Conservation (phyloP, 1,284 basidiomycete genomes). For the Xerocomus amazonicus region DNA sequence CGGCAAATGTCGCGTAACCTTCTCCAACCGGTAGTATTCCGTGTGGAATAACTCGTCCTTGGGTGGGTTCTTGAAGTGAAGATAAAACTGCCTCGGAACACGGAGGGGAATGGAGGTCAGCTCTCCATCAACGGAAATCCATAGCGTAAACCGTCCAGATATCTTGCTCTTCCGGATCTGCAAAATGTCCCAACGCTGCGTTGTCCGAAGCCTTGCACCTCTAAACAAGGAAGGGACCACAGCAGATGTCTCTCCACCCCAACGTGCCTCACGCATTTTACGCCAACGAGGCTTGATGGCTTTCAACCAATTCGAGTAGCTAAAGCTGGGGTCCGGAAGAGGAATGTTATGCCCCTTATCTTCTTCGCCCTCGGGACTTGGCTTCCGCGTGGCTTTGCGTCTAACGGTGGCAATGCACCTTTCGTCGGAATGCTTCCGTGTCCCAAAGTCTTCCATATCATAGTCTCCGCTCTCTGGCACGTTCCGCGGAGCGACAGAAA, state of each 20-base stretch:
- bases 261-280: conserved; percentile 49
- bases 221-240: conserved; percentile 79
- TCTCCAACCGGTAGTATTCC: conserved; percentile 69
- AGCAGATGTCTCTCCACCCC: conserved; percentile 39
- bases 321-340: conserved; percentile 56
- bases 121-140: conserved; percentile 83
- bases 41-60: conserved; percentile 62
- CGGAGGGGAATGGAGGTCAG: conserved; percentile 80
- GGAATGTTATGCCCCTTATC: conserved; percentile 32
- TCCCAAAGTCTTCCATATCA: conserved; percentile 71
- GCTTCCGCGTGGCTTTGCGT: conserved; percentile 43
- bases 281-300: conserved; percentile 84
- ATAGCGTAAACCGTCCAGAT: conserved; percentile 85
- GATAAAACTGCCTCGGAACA: conserved; percentile 89
- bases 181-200: conserved; percentile 87
- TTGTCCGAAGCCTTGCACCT: conserved; percentile 62
- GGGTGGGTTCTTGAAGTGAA: conserved; percentile 78
- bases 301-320: conserved; percentile 81
- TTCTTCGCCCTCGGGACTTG: conserved; percentile 40
- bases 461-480: conserved; percentile 34
- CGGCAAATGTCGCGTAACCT: conserved; percentile 78
- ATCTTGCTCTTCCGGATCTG: conserved; percentile 80
- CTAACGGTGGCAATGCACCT: conserved; percentile 55
- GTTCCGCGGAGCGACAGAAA: conserved; percentile 40
- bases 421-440: conserved; percentile 30